phyloP scores from a whole-genome alignment of 176 grass and related monocot genomes.

The Typha latifolia region DNA sequence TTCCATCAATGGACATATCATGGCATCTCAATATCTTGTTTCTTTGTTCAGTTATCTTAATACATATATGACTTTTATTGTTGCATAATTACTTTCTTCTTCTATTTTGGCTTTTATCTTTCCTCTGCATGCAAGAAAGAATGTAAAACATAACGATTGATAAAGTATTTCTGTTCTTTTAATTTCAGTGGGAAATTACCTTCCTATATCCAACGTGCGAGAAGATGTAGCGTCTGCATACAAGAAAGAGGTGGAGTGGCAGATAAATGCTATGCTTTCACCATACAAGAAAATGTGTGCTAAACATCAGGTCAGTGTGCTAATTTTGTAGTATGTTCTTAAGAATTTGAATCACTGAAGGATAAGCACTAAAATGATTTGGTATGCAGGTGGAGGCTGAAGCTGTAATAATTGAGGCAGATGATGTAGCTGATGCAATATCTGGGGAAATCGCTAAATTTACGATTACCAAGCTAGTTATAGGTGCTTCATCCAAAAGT shows the following conservation, averaged over 20 bases:
- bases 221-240: slow-evolving; percentile 65
- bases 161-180: neutral
- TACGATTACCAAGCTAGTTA: slow-evolving; percentile 52
- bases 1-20: too few species aligned
- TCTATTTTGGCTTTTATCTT: neutral
- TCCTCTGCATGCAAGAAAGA: neutral
- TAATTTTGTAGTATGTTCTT: too few species aligned
- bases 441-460: slow-evolving; percentile 59
- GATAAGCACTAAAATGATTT: slow-evolving; percentile 1
- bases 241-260: slow-evolving; percentile 65
- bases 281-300: slow-evolving; percentile 71
- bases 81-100: too few species aligned
- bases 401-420: slow-evolving; percentile 62
- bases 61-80: too few species aligned
- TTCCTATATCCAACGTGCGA: slow-evolving; percentile 65
- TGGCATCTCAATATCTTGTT: too few species aligned
- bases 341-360: neutral
- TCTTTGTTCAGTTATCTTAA: too few species aligned
- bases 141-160: neutral
- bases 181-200: slow-evolving; percentile 64
- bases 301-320: slow-evolving; percentile 33
- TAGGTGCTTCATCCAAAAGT: slow-evolving; percentile 59
- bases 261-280: slow-evolving; percentile 37
- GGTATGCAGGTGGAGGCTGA: slow-evolving; percentile 64
- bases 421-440: slow-evolving; percentile 54